Evolutionary conservation across 23 red algal genomes (phyloP).

Genomic region (Gracilaria caudata): DNA sequence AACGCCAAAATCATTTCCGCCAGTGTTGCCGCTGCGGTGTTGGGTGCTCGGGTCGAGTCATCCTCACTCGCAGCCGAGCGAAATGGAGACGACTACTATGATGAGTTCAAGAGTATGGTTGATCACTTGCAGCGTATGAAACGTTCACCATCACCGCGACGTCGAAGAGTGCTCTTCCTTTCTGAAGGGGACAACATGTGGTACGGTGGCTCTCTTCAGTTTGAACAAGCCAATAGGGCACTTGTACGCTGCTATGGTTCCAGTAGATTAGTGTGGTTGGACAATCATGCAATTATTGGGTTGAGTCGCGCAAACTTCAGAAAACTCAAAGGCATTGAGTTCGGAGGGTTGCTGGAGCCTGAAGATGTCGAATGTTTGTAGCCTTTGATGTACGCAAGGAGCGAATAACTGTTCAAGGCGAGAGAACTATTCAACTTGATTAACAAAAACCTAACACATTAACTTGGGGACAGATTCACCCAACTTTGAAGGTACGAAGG

Average conservation of each 20-base stretch:
- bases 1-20: not conserved
- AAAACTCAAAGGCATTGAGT: slow-evolving; percentile 24
- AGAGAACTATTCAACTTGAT: not conserved
- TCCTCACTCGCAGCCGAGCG: not conserved
- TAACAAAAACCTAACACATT: not conserved
- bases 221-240: slow-evolving; percentile 7
- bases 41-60: slow-evolving; percentile 8
- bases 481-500: too few relatives aligned
- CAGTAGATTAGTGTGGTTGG: slow-evolving; percentile 5
- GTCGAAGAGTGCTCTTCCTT: slow-evolving; percentile 34
- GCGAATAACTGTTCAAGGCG: not conserved
- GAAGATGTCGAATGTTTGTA: slow-evolving; percentile 43
- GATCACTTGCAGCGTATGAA: not conserved
- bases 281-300: slow-evolving; percentile 14
- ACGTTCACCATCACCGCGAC: not conserved
- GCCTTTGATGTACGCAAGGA: not conserved
- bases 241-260: slow-evolving; percentile 24
- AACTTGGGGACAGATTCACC: not conserved
- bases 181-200: slow-evolving; percentile 33
- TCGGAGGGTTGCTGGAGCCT: slow-evolving; percentile 34
- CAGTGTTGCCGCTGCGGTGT: slow-evolving; percentile 16
- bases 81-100: not conserved
- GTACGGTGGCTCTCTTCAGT: slow-evolving; percentile 31
- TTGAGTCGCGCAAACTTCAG: slow-evolving; percentile 20
- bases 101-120: not conserved